These are phyloP conservation scores for Colletotrichum sp. DNA, from an alignment of 2,329 filamentous ascomycete species.

Conservation along the genomic window DNA sequence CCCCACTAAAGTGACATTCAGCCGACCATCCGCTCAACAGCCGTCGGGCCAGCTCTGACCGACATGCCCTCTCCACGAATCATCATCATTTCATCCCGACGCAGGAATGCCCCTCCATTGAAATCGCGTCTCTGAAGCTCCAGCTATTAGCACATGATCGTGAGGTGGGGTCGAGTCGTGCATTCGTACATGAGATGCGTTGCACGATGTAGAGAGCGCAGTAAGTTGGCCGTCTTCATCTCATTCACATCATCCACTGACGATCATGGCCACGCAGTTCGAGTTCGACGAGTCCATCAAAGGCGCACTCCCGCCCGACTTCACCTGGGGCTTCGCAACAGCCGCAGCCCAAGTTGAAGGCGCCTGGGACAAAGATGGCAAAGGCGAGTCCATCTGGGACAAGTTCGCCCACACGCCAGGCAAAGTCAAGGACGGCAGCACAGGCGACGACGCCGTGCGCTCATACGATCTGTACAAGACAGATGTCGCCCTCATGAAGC, in stretches of 20 bases:
- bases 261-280: slow-evolving; percentile 19
- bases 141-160: not conserved
- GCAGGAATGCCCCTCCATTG: not conserved
- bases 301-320: slow-evolving; percentile 35
- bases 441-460: slow-evolving; percentile 40
- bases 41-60: slow-evolving; percentile 6
- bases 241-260: not conserved
- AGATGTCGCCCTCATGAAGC: slow-evolving; percentile 65
- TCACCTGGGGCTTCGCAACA: slow-evolving; percentile 45
- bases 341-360: slow-evolving; percentile 46
- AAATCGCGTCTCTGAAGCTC: not conserved
- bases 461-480: slow-evolving; percentile 48
- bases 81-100: slow-evolving; percentile 6
- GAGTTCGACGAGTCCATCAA: slow-evolving; percentile 30
- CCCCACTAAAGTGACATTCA: not conserved
- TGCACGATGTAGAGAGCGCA: not conserved
- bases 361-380: slow-evolving; percentile 45
- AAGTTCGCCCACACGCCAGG: slow-evolving; percentile 41
- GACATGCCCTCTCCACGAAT: slow-evolving; percentile 4
- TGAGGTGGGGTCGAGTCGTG: not conserved
- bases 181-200: not conserved
- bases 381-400: slow-evolving; percentile 47
- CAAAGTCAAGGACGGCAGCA: slow-evolving; percentile 43
- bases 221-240: not conserved
- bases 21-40: not conserved